phyloP scores from a whole-genome alignment of 208 protist genomes.

The Wallacemonas rigidus region DNA sequence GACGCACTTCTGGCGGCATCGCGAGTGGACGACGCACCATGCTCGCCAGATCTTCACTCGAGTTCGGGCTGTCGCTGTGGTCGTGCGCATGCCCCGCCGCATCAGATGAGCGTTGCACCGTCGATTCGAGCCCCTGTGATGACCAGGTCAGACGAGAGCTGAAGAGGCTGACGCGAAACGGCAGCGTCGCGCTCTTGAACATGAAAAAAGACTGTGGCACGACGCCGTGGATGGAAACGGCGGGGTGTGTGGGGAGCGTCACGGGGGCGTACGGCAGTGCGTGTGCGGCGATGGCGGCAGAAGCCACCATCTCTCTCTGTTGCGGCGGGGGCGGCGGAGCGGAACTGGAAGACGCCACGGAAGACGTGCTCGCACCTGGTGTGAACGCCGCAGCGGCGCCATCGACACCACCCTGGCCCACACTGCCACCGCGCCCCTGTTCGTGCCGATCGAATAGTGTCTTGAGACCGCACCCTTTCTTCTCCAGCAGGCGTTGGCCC shows the following conservation, averaged over 20 bases:
- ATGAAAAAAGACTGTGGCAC: slow-evolving; percentile 59
- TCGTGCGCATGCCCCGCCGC: not conserved
- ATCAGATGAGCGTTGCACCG: too few species aligned
- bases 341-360: too few species aligned
- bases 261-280: slow-evolving; percentile 13
- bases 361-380: too few species aligned
- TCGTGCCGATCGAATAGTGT: slow-evolving; percentile 41
- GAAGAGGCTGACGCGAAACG: slow-evolving; percentile 60
- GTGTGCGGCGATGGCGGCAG: not conserved
- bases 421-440: not conserved
- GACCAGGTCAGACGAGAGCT: not conserved
- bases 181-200: slow-evolving; percentile 85
- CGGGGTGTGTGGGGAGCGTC: slow-evolving; percentile 76
- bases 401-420: not conserved
- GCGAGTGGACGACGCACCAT: slow-evolving; percentile 10
- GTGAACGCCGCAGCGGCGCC: too few species aligned
- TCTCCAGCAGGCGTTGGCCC: slow-evolving; percentile 41
- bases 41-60: not conserved
- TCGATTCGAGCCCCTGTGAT: not conserved
- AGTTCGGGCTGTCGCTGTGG: not conserved
- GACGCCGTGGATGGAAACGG: slow-evolving; percentile 39
- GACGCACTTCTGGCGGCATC: not conserved
- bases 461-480: slow-evolving; percentile 55
- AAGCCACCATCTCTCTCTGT: not conserved
- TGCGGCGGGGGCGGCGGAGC: too few species aligned